A percentile compares a stretch with the other conserved stretches of the same genome.
phyloP scores from a whole-genome alignment of 768 basidiomycete genomes.

The Tricholomella constricta region DNA sequence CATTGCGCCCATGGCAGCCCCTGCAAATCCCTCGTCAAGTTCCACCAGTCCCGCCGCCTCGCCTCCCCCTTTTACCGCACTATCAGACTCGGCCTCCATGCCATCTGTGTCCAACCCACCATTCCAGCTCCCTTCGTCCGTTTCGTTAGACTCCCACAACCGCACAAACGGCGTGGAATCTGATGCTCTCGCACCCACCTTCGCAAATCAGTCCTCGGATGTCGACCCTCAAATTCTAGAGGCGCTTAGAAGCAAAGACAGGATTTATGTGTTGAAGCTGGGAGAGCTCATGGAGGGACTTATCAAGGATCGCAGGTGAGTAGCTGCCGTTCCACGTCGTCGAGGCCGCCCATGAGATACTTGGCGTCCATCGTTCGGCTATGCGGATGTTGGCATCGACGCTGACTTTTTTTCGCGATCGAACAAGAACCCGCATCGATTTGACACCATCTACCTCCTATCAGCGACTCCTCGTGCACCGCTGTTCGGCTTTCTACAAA shows the following conservation, averaged over 20 bases:
- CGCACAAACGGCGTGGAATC: slow-evolving; percentile 19
- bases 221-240: slow-evolving; percentile 82
- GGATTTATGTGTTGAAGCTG: slow-evolving; percentile 86
- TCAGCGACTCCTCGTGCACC: slow-evolving; percentile 83
- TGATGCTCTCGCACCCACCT: slow-evolving; percentile 17
- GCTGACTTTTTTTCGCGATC: slow-evolving; percentile 25
- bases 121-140: slow-evolving; percentile 20
- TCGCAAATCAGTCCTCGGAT: slow-evolving; percentile 36
- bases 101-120: slow-evolving; percentile 15
- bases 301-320: slow-evolving; percentile 74
- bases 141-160: slow-evolving; percentile 25
- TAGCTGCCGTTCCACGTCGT: slow-evolving; percentile 15
- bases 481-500: slow-evolving; percentile 81
- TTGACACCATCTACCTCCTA: slow-evolving; percentile 74
- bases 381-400: not conserved
- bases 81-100: slow-evolving; percentile 19
- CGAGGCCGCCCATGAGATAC: not conserved
- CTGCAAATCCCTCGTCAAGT: slow-evolving; percentile 16
- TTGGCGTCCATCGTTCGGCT: not conserved
- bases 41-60: slow-evolving; percentile 13
- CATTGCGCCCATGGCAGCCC: slow-evolving; percentile 5
- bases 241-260: slow-evolving; percentile 85
- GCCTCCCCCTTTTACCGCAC: slow-evolving; percentile 15
- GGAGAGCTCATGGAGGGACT: slow-evolving; percentile 83
- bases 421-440: slow-evolving; percentile 59